Evolutionary conservation across 2,329 filamentous ascomycete genomes (phyloP), one percentile per base, ranked within the genome.

Genomic region (Ceratocystis lukuohia): DNA sequence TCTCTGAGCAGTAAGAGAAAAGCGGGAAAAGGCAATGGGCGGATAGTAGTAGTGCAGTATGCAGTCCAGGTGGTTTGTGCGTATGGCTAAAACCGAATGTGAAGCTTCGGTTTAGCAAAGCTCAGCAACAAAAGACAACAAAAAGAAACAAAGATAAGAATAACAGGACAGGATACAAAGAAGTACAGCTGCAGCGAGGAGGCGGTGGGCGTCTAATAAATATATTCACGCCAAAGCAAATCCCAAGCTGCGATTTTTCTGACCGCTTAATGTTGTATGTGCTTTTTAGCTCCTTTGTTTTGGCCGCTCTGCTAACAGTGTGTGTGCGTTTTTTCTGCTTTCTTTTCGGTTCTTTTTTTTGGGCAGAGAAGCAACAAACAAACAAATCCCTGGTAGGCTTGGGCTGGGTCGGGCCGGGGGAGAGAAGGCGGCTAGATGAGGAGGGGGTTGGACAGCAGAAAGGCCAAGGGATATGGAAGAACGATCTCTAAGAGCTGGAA

Each of bases 281-380:
- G 61, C 61, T 48, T 62, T 46, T 62, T 45, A 15, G 37, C 61
- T 62, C 28, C 28, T 59, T 59, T 59, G 56, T 59, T 59, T 59
- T 59, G 56, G 56, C 28, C 56, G 28, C 56, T 59, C 28, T 59
- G 56, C 56, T 59, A 59, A 59, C 56, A 59, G 56, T 62, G 59
- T 57, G 48, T 30, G 30, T 37, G 41, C 45, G 33, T 30, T 17
- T 53, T 57, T 64, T 22, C 7, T 56, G 5, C 7, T 56, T 57
- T 64, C 57, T 57, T 65, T 56, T 44, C 17, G 15, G 20, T n/a
- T 59, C n/a, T 64, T 41, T 46, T 64, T 64, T 22, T 64, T 53
- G 25, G 45, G 33, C 46, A 56, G 53, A 28, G 53, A 5, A 17
- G 25, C 22, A 57, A 30, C 53, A 59, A 12, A 12, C 4, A 37